These are phyloP conservation scores for Selaginella moellendorffii DNA, from an alignment of 75 land plant genomes.

Conservation along the genomic window DNA sequence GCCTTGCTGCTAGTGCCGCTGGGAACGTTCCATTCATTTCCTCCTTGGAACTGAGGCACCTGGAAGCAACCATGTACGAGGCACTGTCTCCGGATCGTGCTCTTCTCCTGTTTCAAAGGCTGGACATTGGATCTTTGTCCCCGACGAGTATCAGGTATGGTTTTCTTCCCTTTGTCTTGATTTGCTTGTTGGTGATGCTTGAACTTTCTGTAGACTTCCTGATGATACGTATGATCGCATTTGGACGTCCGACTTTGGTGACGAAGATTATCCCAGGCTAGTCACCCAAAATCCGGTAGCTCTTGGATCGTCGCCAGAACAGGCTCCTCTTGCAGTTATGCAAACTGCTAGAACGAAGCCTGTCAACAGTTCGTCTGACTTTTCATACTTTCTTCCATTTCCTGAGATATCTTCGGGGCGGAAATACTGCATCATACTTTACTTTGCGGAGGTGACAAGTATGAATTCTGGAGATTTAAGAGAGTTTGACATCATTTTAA, in stretches of 20 bases:
- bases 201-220: background rate
- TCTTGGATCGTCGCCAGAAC: background rate
- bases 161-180: background rate
- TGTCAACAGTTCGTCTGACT: background rate
- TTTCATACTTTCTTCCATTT: background rate
- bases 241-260: background rate
- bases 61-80: background rate
- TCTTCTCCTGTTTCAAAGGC: background rate
- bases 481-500: background rate
- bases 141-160: background rate
- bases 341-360: background rate
- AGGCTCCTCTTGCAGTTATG: background rate
- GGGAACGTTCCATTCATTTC: background rate
- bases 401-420: background rate
- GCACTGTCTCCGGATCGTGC: background rate
- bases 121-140: background rate
- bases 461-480: background rate
- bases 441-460: background rate
- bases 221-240: background rate
- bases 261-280: background rate
- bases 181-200: background rate
- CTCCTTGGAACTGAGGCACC: background rate
- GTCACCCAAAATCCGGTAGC: background rate
- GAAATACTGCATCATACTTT: background rate
- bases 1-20: background rate